Conservation (phyloP, 441 rosid genomes). For the Theobroma grandiflorum region DNA sequence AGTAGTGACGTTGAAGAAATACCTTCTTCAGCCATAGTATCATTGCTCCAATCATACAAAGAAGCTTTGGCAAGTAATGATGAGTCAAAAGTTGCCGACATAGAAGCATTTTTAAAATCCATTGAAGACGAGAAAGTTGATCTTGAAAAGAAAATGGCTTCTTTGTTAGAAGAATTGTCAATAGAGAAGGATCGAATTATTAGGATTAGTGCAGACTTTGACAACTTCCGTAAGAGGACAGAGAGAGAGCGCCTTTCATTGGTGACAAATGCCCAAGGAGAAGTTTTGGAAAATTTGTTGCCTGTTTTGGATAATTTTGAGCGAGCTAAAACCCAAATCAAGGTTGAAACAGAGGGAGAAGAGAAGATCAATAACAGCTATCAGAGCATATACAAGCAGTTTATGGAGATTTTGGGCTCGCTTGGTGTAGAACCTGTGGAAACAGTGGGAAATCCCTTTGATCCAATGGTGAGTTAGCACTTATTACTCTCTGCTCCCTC, state of each 20-base stretch:
- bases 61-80: slow-evolving; percentile 78
- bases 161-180: slow-evolving; percentile 67
- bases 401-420: slow-evolving; percentile 75
- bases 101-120: slow-evolving; percentile 69
- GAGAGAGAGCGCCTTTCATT: slow-evolving; percentile 85
- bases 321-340: slow-evolving; percentile 89
- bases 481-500: slow-evolving; percentile 22
- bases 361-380: slow-evolving; percentile 88
- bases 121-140: slow-evolving; percentile 72
- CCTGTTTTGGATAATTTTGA: slow-evolving; percentile 90
- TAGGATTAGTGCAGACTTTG: slow-evolving; percentile 94
- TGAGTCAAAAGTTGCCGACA: slow-evolving; percentile 63
- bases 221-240: slow-evolving; percentile 92
- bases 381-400: slow-evolving; percentile 95
- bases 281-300: slow-evolving; percentile 82
- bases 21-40: slow-evolving; percentile 48
- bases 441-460: slow-evolving; percentile 84
- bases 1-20: slow-evolving; percentile 52
- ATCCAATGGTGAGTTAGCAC: slow-evolving; percentile 83
- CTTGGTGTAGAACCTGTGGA: slow-evolving; percentile 87
- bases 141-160: slow-evolving; percentile 61
- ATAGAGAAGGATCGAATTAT: slow-evolving; percentile 74
- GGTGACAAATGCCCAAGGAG: slow-evolving; percentile 90
- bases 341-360: slow-evolving; percentile 89
- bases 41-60: slow-evolving; percentile 61